Conservation (phyloP, 1,284 basidiomycete species). For the Retiboletus flavoniger region DNA sequence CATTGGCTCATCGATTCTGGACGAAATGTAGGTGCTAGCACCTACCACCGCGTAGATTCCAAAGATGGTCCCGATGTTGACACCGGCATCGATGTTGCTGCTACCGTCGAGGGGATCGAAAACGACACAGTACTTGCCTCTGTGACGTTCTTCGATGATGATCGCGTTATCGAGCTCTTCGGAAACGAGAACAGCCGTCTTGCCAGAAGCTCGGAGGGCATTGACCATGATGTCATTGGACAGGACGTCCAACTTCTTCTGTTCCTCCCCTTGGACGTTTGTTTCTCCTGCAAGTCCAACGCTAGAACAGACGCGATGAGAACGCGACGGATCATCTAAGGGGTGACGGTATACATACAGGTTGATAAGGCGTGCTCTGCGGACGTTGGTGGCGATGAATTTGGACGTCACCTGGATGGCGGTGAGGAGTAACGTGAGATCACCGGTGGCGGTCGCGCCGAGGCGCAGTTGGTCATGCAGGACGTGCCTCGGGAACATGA, state of each 20-base stretch:
- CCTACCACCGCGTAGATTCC: constrained; percentile 91
- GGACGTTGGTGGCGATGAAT: constrained; percentile 98
- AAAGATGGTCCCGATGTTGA: constrained; percentile 99
- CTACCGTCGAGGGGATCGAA: constrained; percentile 98
- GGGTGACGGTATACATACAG: constrained; percentile 57
- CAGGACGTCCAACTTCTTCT: constrained; percentile 98
- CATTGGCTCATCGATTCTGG: not conserved
- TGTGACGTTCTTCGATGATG: constrained; percentile 77
- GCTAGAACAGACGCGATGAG: constrained; percentile 40
- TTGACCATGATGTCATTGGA: constrained; percentile 99
- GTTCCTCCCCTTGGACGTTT: constrained; percentile 98
- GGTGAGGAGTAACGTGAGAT: constrained; percentile 91
- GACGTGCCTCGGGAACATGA: constrained; percentile 63
- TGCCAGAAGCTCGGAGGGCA: constrained; percentile 88
- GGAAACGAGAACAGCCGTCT: constrained; percentile 94
- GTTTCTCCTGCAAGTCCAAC: constrained; percentile 95
- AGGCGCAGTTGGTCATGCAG: constrained; percentile 79
- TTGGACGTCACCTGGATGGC: constrained; percentile 95
- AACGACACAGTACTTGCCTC: constrained; percentile 93
- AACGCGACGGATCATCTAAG: not conserved
- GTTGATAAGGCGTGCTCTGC: constrained; percentile 96
- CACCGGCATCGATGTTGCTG: constrained; percentile 99
- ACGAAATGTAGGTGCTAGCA: constrained; percentile 11
- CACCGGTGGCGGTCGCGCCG: constrained; percentile 82
- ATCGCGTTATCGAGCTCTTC: constrained; percentile 95